Percentiles rank a stretch among this genome's conserved stretches.
phyloP scores from a whole-genome alignment of 495 filamentous ascomycete species.

The Thozetella sp. region DNA sequence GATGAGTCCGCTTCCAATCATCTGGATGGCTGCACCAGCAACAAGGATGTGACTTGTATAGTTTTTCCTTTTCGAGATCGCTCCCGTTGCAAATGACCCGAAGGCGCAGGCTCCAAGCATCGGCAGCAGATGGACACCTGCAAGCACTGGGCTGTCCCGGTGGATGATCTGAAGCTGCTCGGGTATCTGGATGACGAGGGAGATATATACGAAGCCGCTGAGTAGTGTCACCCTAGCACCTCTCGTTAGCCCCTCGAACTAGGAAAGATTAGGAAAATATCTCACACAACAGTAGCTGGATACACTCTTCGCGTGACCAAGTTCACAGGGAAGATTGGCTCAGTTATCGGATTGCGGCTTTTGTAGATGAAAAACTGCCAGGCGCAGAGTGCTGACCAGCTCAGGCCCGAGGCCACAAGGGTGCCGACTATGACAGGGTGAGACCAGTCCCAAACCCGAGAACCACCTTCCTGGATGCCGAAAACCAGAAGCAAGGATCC shows the following conservation, averaged over 20 bases:
- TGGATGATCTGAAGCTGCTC: constrained; percentile 63
- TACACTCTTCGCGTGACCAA: constrained; percentile 37
- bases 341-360: constrained; percentile 18
- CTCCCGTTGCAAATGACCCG: constrained; percentile 50
- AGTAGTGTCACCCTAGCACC: constrained; percentile 44
- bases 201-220: constrained; percentile 58
- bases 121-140: constrained; percentile 62
- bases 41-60: constrained; percentile 53
- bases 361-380: constrained; percentile 46
- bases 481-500: constrained; percentile 60
- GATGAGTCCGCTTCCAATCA: constrained; percentile 52
- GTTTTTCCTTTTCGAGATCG: constrained; percentile 42
- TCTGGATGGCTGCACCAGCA: constrained; percentile 47
- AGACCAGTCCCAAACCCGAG: constrained; percentile 44
- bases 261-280: constrained; percentile 7
- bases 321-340: constrained; percentile 41
- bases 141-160: constrained; percentile 41
- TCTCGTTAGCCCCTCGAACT: constrained; percentile 22
- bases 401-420: constrained; percentile 39
- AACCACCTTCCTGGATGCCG: constrained; percentile 58
- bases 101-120: constrained; percentile 53
- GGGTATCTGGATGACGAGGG: constrained; percentile 59
- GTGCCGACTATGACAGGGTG: constrained; percentile 42
- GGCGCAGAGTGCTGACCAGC: constrained; percentile 44
- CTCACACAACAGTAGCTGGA: constrained; percentile 42